Percentiles rank a stretch among this genome's conserved stretches.
phyloP scores from a whole-genome alignment of 1,139 yeast species.

The Candida sojae region DNA sequence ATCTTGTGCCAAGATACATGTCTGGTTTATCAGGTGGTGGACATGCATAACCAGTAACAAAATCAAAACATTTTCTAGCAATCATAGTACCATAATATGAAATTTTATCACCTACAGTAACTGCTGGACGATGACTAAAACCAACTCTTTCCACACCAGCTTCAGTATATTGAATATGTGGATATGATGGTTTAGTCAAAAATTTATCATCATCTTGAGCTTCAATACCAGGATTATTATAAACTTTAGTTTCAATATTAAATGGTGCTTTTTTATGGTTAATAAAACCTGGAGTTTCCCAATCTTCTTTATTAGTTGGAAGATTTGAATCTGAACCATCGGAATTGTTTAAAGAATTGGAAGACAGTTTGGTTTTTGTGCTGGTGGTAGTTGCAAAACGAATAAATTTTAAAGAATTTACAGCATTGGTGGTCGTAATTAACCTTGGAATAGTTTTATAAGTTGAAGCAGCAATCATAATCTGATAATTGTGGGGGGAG shows the following conservation, averaged over 20 bases:
- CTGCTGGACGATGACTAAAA: slow-evolving; percentile 57
- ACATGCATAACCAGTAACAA: slow-evolving; percentile 65
- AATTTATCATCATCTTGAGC: slow-evolving; percentile 29
- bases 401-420: neutral
- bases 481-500: neutral
- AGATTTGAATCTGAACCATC: neutral
- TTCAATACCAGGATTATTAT: slow-evolving; percentile 23
- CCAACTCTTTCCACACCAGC: slow-evolving; percentile 50
- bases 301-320: neutral
- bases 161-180: slow-evolving; percentile 53
- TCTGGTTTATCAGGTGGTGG: slow-evolving; percentile 34
- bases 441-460: neutral
- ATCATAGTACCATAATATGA: slow-evolving; percentile 49
- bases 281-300: slow-evolving; percentile 1
- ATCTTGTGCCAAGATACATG: slow-evolving; percentile 47
- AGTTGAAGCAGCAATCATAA: slow-evolving; percentile 4
- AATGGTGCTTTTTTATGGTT: slow-evolving; percentile 10
- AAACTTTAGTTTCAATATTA: slow-evolving; percentile 32
- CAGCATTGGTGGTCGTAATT: neutral
- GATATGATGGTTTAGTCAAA: slow-evolving; percentile 51
- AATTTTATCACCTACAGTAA: slow-evolving; percentile 49
- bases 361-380: neutral
- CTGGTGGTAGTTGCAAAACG: slow-evolving; percentile 1
- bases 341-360: neutral
- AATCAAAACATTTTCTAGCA: slow-evolving; percentile 56